These are phyloP conservation scores for Globisporangium solare DNA, from an alignment of 352 stramenopile species.

Conservation along the genomic window DNA sequence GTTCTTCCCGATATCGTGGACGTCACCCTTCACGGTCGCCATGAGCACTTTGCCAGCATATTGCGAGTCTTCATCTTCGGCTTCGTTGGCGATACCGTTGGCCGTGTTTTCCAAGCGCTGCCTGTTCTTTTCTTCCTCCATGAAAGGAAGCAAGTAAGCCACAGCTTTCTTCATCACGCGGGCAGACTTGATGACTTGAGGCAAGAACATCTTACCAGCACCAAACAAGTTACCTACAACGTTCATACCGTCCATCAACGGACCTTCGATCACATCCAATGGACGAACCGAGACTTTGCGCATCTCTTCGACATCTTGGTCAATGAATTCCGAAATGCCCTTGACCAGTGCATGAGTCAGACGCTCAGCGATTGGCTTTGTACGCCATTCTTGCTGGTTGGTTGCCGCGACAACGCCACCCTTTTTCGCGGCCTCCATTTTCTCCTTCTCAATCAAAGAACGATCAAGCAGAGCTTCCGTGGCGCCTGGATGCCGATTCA, in stretches of 20 bases:
- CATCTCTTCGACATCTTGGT: constrained; percentile 95
- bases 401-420: constrained; percentile 49
- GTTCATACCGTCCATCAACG: constrained; percentile 98
- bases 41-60: constrained; percentile 94
- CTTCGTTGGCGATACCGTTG: constrained; percentile 82
- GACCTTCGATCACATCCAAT: constrained; percentile 97
- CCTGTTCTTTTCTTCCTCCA: constrained; percentile 95
- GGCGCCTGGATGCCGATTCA: constrained; percentile 87
- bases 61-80: constrained; percentile 76
- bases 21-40: constrained; percentile 98
- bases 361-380: constrained; percentile 87
- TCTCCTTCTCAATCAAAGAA: constrained; percentile 83
- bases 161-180: constrained; percentile 99
- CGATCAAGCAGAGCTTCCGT: constrained; percentile 92
- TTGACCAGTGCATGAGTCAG: constrained; percentile 96
- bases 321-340: constrained; percentile 95
- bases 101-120: constrained; percentile 67
- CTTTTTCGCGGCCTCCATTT: constrained; percentile 80
- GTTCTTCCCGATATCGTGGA: constrained; percentile 99
- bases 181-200: constrained; percentile 98
- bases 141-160: constrained; percentile 96
- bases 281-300: constrained; percentile 62
- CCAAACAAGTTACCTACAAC: constrained; percentile 96
- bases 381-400: constrained; percentile 87
- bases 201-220: constrained; percentile 97